Base-by-base conservation (phyloP, 1,284 basidiomycete species). In the Rhodotorula sp. region DNA sequence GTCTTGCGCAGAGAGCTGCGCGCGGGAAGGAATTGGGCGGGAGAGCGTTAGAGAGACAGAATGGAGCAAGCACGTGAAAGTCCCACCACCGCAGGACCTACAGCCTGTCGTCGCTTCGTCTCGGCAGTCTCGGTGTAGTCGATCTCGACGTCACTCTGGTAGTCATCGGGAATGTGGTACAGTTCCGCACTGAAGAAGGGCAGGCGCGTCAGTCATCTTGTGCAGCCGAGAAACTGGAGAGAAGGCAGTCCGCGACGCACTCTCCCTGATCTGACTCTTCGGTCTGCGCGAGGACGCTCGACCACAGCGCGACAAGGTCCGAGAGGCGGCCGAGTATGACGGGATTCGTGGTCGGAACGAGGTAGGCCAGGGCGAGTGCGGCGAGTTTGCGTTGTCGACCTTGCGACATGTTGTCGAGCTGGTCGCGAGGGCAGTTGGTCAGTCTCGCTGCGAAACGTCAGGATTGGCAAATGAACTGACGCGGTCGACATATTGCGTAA, bases 401-500 rank as follows among this genome's bases (percentile, higher is more conserved):
- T 26, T 74, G 71, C 0, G 77, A 71, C 62, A 78, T 71, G 63
- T 78, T 77, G 70, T 79, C 78, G 62, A 77, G 67, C 78, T 79
- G 72, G 14, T 8, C 7, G 19, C 19, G 63, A 5, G 28, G 7
- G 64, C 54, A 3, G 3, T 8, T 2, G 34, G 12, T 21, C n/a
- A 52, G 34, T n/a, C 23, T 21, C 28, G 34, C 16, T 4, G 3
- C 23, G 18, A 47, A 12, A 6, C 18, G 18, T n/a, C 1, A 34
- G 3, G 31, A 61, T 3, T 5, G 16, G 1, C 10, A 47, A 3
- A 12, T 1, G 10, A 43, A 62, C 77, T 55, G 26, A 78, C 77
- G 21, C 72, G 68, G 5, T 79, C 77, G 47, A 75, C 57, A 58
- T 73, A 78, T 28, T 74, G 64, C 18, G 61, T 56, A 16, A 77